Base-by-base conservation (phyloP, 305 asterid genomes). In the Ilex paraguariensis region DNA sequence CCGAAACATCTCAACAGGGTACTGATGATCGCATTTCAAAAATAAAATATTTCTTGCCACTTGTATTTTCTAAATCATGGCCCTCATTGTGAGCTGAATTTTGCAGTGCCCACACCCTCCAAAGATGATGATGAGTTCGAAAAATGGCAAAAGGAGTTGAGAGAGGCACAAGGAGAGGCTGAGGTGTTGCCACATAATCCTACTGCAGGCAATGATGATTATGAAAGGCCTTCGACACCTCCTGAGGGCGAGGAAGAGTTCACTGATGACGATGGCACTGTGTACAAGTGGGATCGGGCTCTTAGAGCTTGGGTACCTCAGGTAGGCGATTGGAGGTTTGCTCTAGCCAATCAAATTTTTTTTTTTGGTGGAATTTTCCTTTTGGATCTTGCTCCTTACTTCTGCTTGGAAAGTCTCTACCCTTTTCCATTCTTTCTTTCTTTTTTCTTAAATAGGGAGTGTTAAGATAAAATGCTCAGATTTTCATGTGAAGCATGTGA, bases 171-270 rank as follows among this genome's bases (percentile, higher is more conserved):
- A 75, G 83, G 77, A 1, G 88, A 77, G 60, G 82, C 75, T 33
- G 73, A 67, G 72, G 45, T 14, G 10, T 10, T n/a, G 56, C 52
- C 2, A 46, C 15, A 10, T 46, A 10, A 46, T 46, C 13, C 52
- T 46, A 13, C 10, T 46, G 56, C 56, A 52, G 10, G 56, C 44
- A 74, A 63, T 74, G 82, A 79, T 70, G 95, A 83, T 62, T 65
- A 64, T 4, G 96, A 89, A 70, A 84, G 90, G 80, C 98, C 96
- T 64, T 70, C 85, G 61, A 89, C 95, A 14, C 97, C 97, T 60
- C 95, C 97, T 30, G 96, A 90, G 67, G 98, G 95, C n/a, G 98
- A 88, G 75, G 87, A 82, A 50, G 98, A 92, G 73, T 92, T 92
- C 63, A 83, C 84, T 54, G 97, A 92, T 76, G 97, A 92, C 76